Evolutionary conservation across 2,329 filamentous ascomycete species (phyloP).

Genomic region (Nemania abortiva): DNA sequence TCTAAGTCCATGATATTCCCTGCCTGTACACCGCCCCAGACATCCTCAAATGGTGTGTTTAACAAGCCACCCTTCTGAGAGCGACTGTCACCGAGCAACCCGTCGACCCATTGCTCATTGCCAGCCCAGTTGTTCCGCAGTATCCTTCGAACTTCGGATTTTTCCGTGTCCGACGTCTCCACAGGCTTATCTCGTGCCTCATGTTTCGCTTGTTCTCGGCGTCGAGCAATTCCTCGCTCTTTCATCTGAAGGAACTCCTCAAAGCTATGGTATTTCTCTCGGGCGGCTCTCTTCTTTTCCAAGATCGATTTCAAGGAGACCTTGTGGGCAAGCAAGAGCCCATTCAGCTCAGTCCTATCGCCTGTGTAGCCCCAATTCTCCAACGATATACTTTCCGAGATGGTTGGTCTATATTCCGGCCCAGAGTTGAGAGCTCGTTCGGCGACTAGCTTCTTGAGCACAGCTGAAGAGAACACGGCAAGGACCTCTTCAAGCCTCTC

Average conservation of each 20-base stretch:
- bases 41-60: conserved; percentile 73
- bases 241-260: conserved; percentile 73
- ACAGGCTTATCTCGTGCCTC: conserved; percentile 45
- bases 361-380: conserved; percentile 70
- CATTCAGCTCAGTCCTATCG: conserved; percentile 68
- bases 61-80: conserved; percentile 72
- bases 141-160: conserved; percentile 66
- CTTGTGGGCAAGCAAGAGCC: conserved; percentile 79
- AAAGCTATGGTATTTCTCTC: conserved; percentile 72
- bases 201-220: conserved; percentile 61
- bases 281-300: conserved; percentile 69
- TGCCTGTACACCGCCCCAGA: conserved; percentile 76
- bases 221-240: conserved; percentile 66
- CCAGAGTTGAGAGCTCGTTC: conserved; percentile 55
- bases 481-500: conserved; percentile 90
- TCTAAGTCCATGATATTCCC: conserved; percentile 70
- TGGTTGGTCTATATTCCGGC: conserved; percentile 56
- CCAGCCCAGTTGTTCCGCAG: conserved; percentile 83
- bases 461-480: conserved; percentile 83
- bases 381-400: conserved; percentile 67
- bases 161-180: conserved; percentile 58
- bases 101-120: conserved; percentile 78
- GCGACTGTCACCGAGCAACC: conserved; percentile 73
- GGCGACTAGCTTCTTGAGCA: conserved; percentile 76
- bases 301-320: conserved; percentile 72